Evolutionary conservation across 2,329 filamentous ascomycete genomes (phyloP).

Genomic region (Pyrenophora graminea): DNA sequence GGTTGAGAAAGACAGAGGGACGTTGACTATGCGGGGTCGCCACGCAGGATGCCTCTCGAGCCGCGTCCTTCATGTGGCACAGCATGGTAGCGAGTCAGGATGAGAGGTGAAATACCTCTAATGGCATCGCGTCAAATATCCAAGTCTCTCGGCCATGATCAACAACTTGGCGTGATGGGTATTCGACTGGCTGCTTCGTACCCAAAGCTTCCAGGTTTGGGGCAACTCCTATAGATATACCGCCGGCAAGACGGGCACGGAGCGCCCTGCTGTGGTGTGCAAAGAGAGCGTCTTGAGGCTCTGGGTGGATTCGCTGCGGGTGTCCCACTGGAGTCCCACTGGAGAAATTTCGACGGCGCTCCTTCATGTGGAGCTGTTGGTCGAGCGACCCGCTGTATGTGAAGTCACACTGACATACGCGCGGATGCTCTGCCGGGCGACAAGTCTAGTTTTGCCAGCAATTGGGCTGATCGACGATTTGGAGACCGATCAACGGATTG

Average conservation of each 20-base stretch:
- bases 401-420: slow-evolving; percentile 30
- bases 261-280: slow-evolving; percentile 2
- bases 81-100: slow-evolving; percentile 8
- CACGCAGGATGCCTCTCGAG: slow-evolving; percentile 1
- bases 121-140: not conserved
- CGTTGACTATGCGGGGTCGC: slow-evolving; percentile 1
- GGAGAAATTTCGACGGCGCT: slow-evolving; percentile 11
- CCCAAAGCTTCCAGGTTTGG: not conserved
- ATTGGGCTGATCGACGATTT: slow-evolving; percentile 20
- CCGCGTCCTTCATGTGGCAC: slow-evolving; percentile 3
- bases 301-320: slow-evolving; percentile 14
- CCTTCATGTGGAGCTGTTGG: slow-evolving; percentile 20
- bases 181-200: not conserved
- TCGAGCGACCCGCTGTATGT: slow-evolving; percentile 28
- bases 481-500: slow-evolving; percentile 18
- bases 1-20: not conserved
- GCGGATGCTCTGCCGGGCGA: slow-evolving; percentile 21
- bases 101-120: not conserved
- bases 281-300: slow-evolving; percentile 9
- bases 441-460: slow-evolving; percentile 14
- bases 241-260: not conserved
- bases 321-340: slow-evolving; percentile 14
- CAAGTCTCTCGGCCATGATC: not conserved
- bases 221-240: not conserved
- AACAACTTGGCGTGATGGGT: not conserved